These are phyloP conservation scores for Linnemannia schmuckeri DNA, from an alignment of 192 early-diverging fungal species.

Conservation along the genomic window DNA sequence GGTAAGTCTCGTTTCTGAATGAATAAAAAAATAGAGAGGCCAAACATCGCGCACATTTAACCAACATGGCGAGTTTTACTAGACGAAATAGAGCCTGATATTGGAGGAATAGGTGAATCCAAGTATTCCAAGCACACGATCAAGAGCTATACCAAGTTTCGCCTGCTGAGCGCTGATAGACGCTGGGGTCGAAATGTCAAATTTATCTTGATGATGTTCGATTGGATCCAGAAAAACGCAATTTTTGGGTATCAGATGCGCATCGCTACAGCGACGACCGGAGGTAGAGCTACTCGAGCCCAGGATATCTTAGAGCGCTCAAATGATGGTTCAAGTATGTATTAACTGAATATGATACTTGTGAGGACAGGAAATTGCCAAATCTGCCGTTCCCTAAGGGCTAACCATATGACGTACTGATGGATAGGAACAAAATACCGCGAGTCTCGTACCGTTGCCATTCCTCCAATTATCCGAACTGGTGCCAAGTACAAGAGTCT, in stretches of 20 bases:
- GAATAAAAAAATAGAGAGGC: not conserved
- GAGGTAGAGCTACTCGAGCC: slow-evolving; percentile 29
- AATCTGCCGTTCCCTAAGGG: not conserved
- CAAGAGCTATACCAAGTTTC: slow-evolving; percentile 29
- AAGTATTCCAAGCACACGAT: slow-evolving; percentile 21
- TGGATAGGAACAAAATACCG: slow-evolving; percentile 21
- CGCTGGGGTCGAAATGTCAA: slow-evolving; percentile 29
- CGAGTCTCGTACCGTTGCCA: slow-evolving; percentile 30
- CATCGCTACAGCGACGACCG: not conserved
- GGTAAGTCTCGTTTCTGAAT: slow-evolving; percentile 14
- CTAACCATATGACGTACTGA: not conserved
- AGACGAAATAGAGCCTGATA: slow-evolving; percentile 2
- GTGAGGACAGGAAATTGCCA: not conserved
- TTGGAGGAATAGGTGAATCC: not conserved
- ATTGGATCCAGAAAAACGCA: slow-evolving; percentile 31
- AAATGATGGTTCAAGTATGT: slow-evolving; percentile 3
- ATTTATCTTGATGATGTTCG: slow-evolving; percentile 36
- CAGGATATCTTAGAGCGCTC: slow-evolving; percentile 24
- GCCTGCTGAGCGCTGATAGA: slow-evolving; percentile 18
- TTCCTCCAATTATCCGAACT: slow-evolving; percentile 29
- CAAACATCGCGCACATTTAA: not conserved
- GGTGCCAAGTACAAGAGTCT: slow-evolving; percentile 24
- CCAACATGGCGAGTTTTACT: not conserved
- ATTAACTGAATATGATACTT: not conserved
- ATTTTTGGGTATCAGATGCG: slow-evolving; percentile 30